Conservation (phyloP, 2,329 filamentous ascomycete species). For the Penicillium brevicompactum region DNA sequence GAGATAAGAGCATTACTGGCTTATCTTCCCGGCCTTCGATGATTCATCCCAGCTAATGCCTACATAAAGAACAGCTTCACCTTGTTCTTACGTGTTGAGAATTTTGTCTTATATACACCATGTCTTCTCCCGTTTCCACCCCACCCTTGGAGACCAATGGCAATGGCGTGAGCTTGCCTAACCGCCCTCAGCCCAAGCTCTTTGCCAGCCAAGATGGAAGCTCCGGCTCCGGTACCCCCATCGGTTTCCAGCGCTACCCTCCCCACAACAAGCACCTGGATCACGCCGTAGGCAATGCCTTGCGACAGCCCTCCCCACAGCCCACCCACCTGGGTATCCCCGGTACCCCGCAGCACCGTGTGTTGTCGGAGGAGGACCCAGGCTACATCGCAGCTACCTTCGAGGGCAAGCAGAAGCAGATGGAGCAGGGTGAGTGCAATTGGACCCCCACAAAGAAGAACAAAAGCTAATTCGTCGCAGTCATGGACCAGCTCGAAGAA, state of each 20-base stretch:
- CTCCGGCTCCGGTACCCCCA: conserved; percentile 43
- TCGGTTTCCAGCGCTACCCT: conserved; percentile 45
- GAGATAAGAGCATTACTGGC: conserved; percentile 19
- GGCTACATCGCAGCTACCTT: conserved; percentile 96
- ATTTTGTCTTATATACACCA: conserved; percentile 21
- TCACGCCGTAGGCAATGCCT: conserved; percentile 53
- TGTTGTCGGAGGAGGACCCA: conserved; percentile 84
- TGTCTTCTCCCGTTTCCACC: conserved; percentile 35
- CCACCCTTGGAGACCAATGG: conserved; percentile 25
- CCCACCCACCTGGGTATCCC: conserved; percentile 82
- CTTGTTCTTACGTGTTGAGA: conserved; percentile 18
- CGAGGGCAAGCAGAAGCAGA: conserved; percentile 88
- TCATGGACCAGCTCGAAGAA: conserved; percentile 76
- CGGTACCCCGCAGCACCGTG: conserved; percentile 67
- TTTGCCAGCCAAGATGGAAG: conserved; percentile 36
- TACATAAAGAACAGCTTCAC: conserved; percentile 16
- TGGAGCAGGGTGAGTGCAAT: conserved; percentile 67
- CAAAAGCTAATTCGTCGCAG: conserved; percentile 45
- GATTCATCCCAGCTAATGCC: conserved; percentile 11
- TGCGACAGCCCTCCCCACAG: conserved; percentile 79
- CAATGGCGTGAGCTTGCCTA: conserved; percentile 20
- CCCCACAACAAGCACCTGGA: conserved; percentile 61
- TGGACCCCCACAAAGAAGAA: not conserved
- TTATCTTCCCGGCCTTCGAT: conserved; percentile 15
- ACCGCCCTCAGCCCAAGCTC: conserved; percentile 34